A percentile compares a stretch with the other conserved stretches of the same genome.
phyloP scores from a whole-genome alignment of 805 yeast genomes.

The Barnettozyma sp. region DNA sequence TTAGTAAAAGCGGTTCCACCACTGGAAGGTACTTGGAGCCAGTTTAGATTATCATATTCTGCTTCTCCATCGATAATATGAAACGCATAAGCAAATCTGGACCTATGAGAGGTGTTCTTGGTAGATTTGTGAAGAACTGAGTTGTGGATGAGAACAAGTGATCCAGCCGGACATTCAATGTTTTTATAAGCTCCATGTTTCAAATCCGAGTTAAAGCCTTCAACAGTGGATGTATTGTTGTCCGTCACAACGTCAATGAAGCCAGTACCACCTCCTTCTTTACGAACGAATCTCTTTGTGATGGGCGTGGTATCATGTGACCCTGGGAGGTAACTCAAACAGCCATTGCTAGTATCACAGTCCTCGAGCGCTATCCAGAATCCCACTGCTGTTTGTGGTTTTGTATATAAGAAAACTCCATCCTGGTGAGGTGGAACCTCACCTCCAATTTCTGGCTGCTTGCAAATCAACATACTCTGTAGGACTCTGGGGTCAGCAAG shows the following conservation, averaged over 20 bases:
- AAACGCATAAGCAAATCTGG: slow-evolving; percentile 74
- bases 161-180: slow-evolving; percentile 64
- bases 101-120: slow-evolving; percentile 43
- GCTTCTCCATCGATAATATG: slow-evolving; percentile 67
- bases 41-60: slow-evolving; percentile 56
- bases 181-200: slow-evolving; percentile 38
- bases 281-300: slow-evolving; percentile 55
- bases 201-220: too few species aligned
- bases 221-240: too few species aligned
- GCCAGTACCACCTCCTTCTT: slow-evolving; percentile 48
- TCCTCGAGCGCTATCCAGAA: slow-evolving; percentile 80
- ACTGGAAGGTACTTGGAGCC: slow-evolving; percentile 71
- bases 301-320: slow-evolving; percentile 55
- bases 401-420: slow-evolving; percentile 63
- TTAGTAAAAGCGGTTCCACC: slow-evolving; percentile 59
- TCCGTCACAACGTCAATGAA: slow-evolving; percentile 35
- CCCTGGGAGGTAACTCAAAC: slow-evolving; percentile 63
- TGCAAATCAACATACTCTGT: slow-evolving; percentile 74
- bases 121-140: slow-evolving; percentile 68
- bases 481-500: slow-evolving; percentile 62
- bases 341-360: slow-evolving; percentile 61
- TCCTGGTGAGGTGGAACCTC: slow-evolving; percentile 77
- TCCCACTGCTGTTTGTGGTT: slow-evolving; percentile 67
- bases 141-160: slow-evolving; percentile 64
- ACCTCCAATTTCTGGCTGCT: slow-evolving; percentile 67